A percentile compares a stretch with the other conserved stretches of the same genome.
Conservation (phyloP, 2,329 filamentous ascomycete genomes). For the Clonostachys byssicola region DNA sequence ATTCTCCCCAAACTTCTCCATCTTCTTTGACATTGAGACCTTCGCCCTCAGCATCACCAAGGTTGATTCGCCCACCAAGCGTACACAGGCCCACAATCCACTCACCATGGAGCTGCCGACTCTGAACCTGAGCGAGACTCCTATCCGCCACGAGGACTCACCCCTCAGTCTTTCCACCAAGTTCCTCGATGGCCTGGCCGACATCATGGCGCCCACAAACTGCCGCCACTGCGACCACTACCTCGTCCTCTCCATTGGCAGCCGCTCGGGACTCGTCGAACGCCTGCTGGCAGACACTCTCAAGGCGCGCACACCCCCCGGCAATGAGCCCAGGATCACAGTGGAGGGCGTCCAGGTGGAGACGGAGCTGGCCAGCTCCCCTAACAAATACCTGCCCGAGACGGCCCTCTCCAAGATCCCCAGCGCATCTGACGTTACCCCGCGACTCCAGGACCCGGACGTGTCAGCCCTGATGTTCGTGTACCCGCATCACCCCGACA, state of each 20-base stretch:
- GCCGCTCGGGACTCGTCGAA: conserved; percentile 20
- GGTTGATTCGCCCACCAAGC: too few species aligned
- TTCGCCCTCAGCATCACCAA: too few species aligned
- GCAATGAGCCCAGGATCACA: conserved; percentile 1
- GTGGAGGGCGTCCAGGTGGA: conserved; percentile 19
- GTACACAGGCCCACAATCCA: too few species aligned
- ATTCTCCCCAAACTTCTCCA: too few species aligned
- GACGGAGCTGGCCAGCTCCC: conserved; percentile 4
- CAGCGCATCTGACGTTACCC: conserved; percentile 21
- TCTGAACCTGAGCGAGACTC: conserved; percentile 1
- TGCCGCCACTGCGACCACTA: too few species aligned
- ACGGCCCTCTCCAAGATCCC: conserved; percentile 16
- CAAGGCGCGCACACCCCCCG: conserved; percentile 1
- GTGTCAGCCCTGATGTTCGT: conserved; percentile 20
- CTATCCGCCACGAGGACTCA: conserved; percentile 17
- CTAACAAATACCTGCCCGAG: conserved; percentile 18
- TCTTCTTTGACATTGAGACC: too few species aligned
- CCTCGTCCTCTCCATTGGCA: conserved; percentile 18
- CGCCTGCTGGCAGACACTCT: conserved; percentile 10
- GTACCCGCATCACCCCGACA: conserved; percentile 21
- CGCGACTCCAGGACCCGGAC: conserved; percentile 13
- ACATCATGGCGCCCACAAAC: conserved; percentile 2
- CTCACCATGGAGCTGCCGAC: neutral
- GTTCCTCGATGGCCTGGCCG: conserved; percentile 11
- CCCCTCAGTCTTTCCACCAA: conserved; percentile 19